Percentiles rank a stretch among this genome's conserved stretches.
These are phyloP conservation scores for Ajuga reptans DNA, from an alignment of 305 asterid species.

Conservation along the genomic window DNA sequence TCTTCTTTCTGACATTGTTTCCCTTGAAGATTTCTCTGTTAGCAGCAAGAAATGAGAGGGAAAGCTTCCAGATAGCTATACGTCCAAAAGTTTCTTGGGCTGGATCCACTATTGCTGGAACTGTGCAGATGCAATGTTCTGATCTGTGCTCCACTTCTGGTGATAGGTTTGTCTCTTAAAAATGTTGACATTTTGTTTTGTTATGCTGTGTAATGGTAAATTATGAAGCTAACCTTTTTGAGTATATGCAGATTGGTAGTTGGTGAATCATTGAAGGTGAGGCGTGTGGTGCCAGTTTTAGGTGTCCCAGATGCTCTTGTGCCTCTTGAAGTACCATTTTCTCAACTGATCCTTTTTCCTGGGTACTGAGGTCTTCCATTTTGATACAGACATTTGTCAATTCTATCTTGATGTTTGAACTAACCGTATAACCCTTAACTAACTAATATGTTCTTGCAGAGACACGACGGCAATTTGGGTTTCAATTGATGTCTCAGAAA, in stretches of 20 bases:
- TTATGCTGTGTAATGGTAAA: slow-evolving; percentile 15
- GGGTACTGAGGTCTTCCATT: slow-evolving; percentile 46
- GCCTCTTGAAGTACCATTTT: slow-evolving; percentile 71
- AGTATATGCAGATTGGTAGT: slow-evolving; percentile 55
- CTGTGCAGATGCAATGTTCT: slow-evolving; percentile 66
- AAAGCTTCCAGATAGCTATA: slow-evolving; percentile 78
- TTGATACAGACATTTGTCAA: neutral
- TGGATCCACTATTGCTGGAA: slow-evolving; percentile 66
- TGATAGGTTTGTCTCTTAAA: slow-evolving; percentile 57
- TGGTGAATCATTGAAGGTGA: slow-evolving; percentile 72
- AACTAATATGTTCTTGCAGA: slow-evolving; percentile 40
- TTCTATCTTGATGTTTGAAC: slow-evolving; percentile 7
- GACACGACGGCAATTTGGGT: slow-evolving; percentile 79
- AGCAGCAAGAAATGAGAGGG: slow-evolving; percentile 98
- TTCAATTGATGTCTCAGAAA: slow-evolving; percentile 71
- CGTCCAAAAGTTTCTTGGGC: slow-evolving; percentile 97
- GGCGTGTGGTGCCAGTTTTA: slow-evolving; percentile 79
- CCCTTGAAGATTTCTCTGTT: slow-evolving; percentile 76
- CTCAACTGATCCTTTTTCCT: slow-evolving; percentile 62
- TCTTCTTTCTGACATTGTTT: slow-evolving; percentile 35
- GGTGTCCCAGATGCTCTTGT: slow-evolving; percentile 98
- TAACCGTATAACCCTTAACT: neutral
- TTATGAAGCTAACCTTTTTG: slow-evolving; percentile 14
- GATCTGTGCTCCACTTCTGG: slow-evolving; percentile 82
- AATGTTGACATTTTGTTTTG: slow-evolving; percentile 7